Base-by-base conservation (phyloP, 768 basidiomycete species). In the Mycena kentingensis region DNA sequence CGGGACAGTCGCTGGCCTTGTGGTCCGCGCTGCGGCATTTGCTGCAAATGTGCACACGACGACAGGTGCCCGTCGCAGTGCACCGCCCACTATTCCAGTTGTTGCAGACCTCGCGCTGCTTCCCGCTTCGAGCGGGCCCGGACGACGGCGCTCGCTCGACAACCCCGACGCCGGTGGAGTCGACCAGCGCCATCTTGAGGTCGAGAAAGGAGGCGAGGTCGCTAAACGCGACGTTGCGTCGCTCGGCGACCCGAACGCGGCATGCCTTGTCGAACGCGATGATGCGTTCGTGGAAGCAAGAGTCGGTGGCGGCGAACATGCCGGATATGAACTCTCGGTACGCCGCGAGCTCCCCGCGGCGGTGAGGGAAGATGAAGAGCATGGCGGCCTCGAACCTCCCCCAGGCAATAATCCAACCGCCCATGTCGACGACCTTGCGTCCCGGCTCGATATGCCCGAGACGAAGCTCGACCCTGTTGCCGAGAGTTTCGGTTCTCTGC, bases 381-480 rank as follows among this genome's bases (percentile, higher is more conserved):
- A 41, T 25, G 1, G 57, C 53, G 15, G 22, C 4, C 15, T 11
- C 12, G 37, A 41, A 29, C 7, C 26, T 26, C 11, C 25, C 50
- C 13, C 22, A 60, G 5, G 45, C 44, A 24, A 60, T 52, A n/a
- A 35, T 49, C 58, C 58, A 60, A 0, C 29, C 24, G 2, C 54
- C 58, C 3, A 41, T 26, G n/a, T 38, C 57, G 18, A 11, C 11
- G n/a, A 60, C 50, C 2, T 26, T 2, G 19, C 47, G 58, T 1
- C 28, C 26, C 3, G 51, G 58, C 0, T 42, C 45, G 22, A 38
- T 36, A 0, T 35, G n/a, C 1, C 60, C 55, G 27, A 62, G 46
- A n/a, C 43, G 31, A 27, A 62, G 25, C 31, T 60, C 59, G n/a
- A 62, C 7, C 8, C 51, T 51, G 3, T 42, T 46, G 28, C 43